Conservation (phyloP, 179 eudicot genomes). For the Kewa caespitosa region DNA sequence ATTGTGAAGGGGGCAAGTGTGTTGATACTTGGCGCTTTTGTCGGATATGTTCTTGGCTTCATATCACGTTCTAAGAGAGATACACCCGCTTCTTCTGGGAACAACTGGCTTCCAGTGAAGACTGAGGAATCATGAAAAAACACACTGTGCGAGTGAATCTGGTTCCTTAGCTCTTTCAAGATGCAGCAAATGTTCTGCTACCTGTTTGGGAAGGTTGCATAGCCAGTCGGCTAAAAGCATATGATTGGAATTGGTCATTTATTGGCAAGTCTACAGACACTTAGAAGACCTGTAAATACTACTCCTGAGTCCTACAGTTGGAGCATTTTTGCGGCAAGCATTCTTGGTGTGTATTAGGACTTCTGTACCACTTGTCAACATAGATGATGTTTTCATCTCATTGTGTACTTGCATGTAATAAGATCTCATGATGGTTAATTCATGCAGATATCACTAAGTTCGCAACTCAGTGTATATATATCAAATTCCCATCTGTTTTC, state of each 20-base stretch:
- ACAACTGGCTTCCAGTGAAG: constrained; percentile 69
- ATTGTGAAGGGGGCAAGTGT: constrained; percentile 54
- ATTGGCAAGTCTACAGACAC: background rate
- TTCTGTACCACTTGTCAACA: background rate
- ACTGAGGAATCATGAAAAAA: constrained; percentile 56
- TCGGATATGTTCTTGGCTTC: constrained; percentile 74
- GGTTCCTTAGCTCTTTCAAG: background rate
- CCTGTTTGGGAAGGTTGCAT: constrained; percentile 8
- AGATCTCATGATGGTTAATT: background rate
- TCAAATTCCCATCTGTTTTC: background rate
- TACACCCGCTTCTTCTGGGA: constrained; percentile 25
- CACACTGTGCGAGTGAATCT: background rate
- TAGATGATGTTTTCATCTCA: constrained; percentile 12
- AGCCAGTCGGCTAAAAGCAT: constrained; percentile 3
- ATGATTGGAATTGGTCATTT: background rate
- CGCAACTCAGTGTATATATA: background rate
- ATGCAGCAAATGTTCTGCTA: background rate
- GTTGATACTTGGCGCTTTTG: constrained; percentile 62
- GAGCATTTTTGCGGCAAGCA: constrained; percentile 17
- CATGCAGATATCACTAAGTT: background rate
- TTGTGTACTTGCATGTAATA: constrained; percentile 9
- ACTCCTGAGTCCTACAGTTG: background rate
- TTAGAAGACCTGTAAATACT: constrained; percentile 21
- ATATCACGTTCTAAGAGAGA: constrained; percentile 51
- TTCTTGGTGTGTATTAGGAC: constrained; percentile 13